Percentiles rank a stretch among this genome's conserved stretches.
Conservation (phyloP, 2,329 filamentous ascomycete genomes). For the Capronia coronata region DNA sequence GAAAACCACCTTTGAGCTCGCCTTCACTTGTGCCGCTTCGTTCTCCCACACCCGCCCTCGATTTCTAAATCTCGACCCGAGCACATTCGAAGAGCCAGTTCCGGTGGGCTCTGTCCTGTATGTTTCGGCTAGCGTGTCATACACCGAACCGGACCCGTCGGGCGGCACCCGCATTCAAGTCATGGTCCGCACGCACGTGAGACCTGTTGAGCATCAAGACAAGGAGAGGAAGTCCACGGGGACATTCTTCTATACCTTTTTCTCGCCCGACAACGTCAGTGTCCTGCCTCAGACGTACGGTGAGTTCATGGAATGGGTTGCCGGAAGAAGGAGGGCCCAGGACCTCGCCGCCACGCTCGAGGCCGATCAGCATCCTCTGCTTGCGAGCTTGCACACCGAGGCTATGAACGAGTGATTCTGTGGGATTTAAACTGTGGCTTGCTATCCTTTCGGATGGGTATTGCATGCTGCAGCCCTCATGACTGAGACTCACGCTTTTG, state of each 20-base stretch:
- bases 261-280: slow-evolving; percentile 57
- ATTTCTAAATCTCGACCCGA: slow-evolving; percentile 66
- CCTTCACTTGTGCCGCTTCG: slow-evolving; percentile 66
- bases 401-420: slow-evolving; percentile 18
- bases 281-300: slow-evolving; percentile 60
- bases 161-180: slow-evolving; percentile 59
- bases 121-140: slow-evolving; percentile 64
- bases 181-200: slow-evolving; percentile 64
- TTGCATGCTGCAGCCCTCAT: too few species aligned
- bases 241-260: slow-evolving; percentile 70
- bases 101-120: slow-evolving; percentile 70
- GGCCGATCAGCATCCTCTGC: slow-evolving; percentile 20
- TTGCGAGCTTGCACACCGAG: slow-evolving; percentile 15
- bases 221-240: slow-evolving; percentile 56
- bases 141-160: slow-evolving; percentile 57
- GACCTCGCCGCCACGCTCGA: slow-evolving; percentile 44
- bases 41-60: slow-evolving; percentile 64
- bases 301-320: slow-evolving; percentile 60
- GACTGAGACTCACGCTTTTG: too few species aligned
- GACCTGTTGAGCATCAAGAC: slow-evolving; percentile 63
- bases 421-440: background rate
- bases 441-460: background rate
- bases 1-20: slow-evolving; percentile 68
- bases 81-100: slow-evolving; percentile 67
- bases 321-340: slow-evolving; percentile 52